Base-by-base conservation (phyloP, 2,329 filamentous ascomycete species). In the Apiospora phragmitis region DNA sequence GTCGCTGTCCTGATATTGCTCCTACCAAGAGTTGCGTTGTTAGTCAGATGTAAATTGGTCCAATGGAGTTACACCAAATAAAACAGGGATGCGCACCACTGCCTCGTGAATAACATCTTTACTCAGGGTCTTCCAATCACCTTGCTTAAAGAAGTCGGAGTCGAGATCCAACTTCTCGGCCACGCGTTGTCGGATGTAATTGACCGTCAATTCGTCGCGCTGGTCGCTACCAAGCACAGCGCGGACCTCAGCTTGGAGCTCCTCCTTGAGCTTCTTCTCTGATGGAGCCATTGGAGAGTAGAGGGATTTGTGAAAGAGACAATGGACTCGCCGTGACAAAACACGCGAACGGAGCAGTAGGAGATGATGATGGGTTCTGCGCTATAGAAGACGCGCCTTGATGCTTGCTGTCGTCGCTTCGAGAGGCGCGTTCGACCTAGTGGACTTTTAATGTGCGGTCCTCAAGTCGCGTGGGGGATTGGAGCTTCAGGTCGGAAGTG, bases 51-150 rank as follows among this genome's bases (percentile, higher is more conserved):
- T 35, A 12, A 26, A 26, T 67, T 12, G 8, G 66, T 32, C 35
- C 70, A 21, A n/a, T 43, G 26, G 65, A 62, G 24, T 42, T 24
- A 35, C 29, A 35, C 21, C 21, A 43, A 66, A 29, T 18, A 26
- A 24, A 45, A 43, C 24, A 29, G 26, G 18, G 7, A 29, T 14
- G 83, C 87, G 73, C 83, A 91, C 89, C n/a, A 87, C 84, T 66
- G 83, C 81, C 24, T 81, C 80, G 68, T 86, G 86, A 73, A 91
- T 89, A n/a, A 90, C 75, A 0, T 79, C 77, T 75, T 91, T 91
- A 78, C 88, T 91, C 73, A 83, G 85, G 5, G 80, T 77, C 77
- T 91, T 91, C 90, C 90, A 91, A 21, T 85, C 79, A 0, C 73
- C 79, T 1, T 76, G 73, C 18, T 81, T 80, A 67, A 91, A 85